A percentile compares a stretch with the other conserved stretches of the same genome.
Evolutionary conservation across 768 basidiomycete species (phyloP).

Genomic region (Tulasnella sp.): DNA sequence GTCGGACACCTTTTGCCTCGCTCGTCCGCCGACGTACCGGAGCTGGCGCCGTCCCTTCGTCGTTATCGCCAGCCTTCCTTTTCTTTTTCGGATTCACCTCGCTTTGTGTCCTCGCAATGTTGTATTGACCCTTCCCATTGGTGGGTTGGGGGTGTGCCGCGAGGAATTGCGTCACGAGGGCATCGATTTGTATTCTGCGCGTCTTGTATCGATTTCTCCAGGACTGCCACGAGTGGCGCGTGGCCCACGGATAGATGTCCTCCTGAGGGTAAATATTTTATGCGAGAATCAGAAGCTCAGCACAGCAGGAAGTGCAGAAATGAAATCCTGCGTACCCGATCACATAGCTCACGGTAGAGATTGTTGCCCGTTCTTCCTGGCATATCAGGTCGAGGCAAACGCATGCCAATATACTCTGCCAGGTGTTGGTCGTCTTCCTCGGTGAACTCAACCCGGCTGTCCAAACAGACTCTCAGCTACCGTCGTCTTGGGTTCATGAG

Average conservation of each 20-base stretch:
- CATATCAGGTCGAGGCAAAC: conserved; percentile 1
- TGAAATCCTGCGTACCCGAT: background rate
- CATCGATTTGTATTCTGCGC: background rate
- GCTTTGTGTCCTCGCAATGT: background rate
- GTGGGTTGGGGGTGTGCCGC: conserved; percentile 1
- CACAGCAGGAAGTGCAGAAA: background rate
- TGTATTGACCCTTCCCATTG: conserved; percentile 12
- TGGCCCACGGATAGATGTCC: conserved; percentile 12
- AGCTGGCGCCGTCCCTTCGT: too few relatives aligned
- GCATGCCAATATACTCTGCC: background rate
- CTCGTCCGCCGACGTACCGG: too few relatives aligned
- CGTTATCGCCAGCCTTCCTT: too few relatives aligned
- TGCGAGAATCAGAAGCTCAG: too few relatives aligned
- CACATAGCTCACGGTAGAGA: conserved; percentile 7
- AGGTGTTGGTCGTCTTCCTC: conserved; percentile 5
- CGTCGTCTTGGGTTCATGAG: background rate
- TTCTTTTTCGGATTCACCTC: background rate
- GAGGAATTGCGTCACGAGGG: background rate
- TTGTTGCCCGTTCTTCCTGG: conserved; percentile 5
- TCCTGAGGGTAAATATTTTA: too few relatives aligned
- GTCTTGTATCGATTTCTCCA: conserved; percentile 11
- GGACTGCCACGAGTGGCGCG: conserved; percentile 5
- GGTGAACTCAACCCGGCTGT: background rate
- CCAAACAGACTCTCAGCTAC: background rate
- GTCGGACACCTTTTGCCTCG: too few relatives aligned